These are phyloP conservation scores for Paecilomyces fulvus DNA, from an alignment of 2,329 filamentous ascomycete genomes.

Conservation along the genomic window DNA sequence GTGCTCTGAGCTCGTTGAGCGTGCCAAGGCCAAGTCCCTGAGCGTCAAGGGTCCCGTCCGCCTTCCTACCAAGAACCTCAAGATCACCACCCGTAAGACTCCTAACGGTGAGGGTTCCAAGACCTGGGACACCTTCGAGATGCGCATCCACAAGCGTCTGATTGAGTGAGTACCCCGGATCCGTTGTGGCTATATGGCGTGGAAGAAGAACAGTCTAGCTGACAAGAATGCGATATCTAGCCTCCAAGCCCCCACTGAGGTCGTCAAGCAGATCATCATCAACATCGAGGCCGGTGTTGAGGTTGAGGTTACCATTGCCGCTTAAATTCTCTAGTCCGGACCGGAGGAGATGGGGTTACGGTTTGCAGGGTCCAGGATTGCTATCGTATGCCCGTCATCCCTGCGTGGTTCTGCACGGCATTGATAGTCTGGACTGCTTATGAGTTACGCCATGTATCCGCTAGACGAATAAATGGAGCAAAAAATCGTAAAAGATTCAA, in stretches of 20 bases:
- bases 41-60: slow-evolving; percentile 97
- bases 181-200: background rate
- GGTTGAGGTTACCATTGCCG: slow-evolving; percentile 4
- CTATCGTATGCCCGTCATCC: background rate
- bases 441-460: background rate
- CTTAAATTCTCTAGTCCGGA: slow-evolving; percentile 1
- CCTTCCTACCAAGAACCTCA: slow-evolving; percentile 92
- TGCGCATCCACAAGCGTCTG: slow-evolving; percentile 98
- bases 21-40: slow-evolving; percentile 96
- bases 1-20: slow-evolving; percentile 95
- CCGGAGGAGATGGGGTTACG: background rate
- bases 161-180: slow-evolving; percentile 61
- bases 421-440: background rate
- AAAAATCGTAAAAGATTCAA: background rate
- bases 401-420: background rate
- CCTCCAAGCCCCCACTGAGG: slow-evolving; percentile 92
- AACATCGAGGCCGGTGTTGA: slow-evolving; percentile 24
- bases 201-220: slow-evolving; percentile 7
- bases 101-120: slow-evolving; percentile 99
- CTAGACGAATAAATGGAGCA: background rate
- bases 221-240: slow-evolving; percentile 29
- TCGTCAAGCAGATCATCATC: slow-evolving; percentile 47
- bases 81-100: slow-evolving; percentile 97
- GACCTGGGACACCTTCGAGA: slow-evolving; percentile 99
- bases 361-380: background rate